Conservation (phyloP, 106 monocot genomes). For the Dioscorea dumetorum region DNA sequence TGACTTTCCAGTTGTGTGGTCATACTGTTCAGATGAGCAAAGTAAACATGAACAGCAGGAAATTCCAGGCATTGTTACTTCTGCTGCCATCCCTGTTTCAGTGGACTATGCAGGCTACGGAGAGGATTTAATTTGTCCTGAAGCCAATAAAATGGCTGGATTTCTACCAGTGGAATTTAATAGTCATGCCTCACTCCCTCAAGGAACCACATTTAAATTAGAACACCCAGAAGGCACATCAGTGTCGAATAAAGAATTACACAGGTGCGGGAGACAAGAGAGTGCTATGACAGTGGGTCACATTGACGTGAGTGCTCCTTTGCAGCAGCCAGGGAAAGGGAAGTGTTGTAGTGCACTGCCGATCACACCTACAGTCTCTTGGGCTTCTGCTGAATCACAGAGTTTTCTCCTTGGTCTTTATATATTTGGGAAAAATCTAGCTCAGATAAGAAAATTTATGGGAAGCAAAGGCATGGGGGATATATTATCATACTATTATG, state of each 20-base stretch:
- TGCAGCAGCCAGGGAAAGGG: constrained; percentile 3
- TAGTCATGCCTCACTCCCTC: not conserved
- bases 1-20: constrained; percentile 52
- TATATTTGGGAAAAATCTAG: constrained; percentile 80
- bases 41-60: constrained; percentile 2
- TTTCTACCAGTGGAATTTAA: not conserved
- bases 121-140: not conserved
- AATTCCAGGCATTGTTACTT: not conserved
- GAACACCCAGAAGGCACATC: constrained; percentile 4
- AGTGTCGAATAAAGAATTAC: constrained; percentile 5
- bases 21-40: constrained; percentile 7
- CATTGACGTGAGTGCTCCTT: too few species aligned
- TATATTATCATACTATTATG: constrained; percentile 73
- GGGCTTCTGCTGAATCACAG: constrained; percentile 44
- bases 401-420: constrained; percentile 84
- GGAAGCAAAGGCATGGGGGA: constrained; percentile 56
- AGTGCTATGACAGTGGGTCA: not conserved
- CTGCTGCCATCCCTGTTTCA: not conserved
- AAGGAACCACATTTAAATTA: constrained; percentile 12
- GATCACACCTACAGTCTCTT: constrained; percentile 19
- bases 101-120: too few species aligned
- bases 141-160: not conserved
- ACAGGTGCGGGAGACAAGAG: constrained; percentile 1
- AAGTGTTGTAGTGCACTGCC: constrained; percentile 34
- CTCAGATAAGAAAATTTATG: constrained; percentile 48